Evolutionary conservation across 768 basidiomycete genomes (phyloP).

Genomic region (Pleurotus ostreatus): DNA sequence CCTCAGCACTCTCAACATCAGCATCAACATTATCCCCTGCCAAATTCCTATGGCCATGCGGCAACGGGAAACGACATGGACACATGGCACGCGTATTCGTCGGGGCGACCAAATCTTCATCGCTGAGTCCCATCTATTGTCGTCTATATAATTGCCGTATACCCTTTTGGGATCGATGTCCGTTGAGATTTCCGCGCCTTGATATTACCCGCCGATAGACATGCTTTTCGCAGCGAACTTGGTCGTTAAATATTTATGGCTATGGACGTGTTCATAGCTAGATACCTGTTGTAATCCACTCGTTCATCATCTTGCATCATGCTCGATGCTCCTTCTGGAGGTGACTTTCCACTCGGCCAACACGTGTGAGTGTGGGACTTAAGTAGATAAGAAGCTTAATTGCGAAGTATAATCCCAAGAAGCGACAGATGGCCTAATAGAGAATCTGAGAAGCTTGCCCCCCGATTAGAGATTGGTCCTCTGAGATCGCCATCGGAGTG

Average conservation of each 20-base stretch:
- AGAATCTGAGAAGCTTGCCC: constrained; percentile 1
- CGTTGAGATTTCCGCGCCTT: neutral
- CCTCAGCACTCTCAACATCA: constrained; percentile 31
- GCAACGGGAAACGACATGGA: constrained; percentile 45
- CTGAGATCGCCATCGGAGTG: constrained; percentile 1
- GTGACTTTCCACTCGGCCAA: neutral
- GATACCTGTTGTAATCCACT: too few relatives aligned
- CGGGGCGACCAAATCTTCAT: constrained; percentile 60
- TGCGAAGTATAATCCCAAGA: constrained; percentile 3
- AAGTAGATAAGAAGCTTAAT: constrained; percentile 10
- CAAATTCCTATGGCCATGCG: constrained; percentile 40
- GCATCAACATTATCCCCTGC: constrained; percentile 40
- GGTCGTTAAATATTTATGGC: neutral
- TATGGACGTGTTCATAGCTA: neutral
- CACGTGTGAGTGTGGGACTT: neutral
- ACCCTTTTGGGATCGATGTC: constrained; percentile 9
- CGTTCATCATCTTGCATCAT: too few relatives aligned
- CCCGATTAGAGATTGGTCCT: neutral
- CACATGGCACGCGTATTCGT: constrained; percentile 62
- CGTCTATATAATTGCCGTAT: constrained; percentile 11
- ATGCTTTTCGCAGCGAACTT: neutral
- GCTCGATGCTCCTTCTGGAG: too few relatives aligned
- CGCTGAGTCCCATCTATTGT: constrained; percentile 33
- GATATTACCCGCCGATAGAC: neutral
- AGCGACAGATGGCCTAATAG: constrained; percentile 1